Evolutionary conservation across 352 stramenopile species (phyloP), one percentile per base, ranked within the genome.

Genomic region (Pythium plurisporium): DNA sequence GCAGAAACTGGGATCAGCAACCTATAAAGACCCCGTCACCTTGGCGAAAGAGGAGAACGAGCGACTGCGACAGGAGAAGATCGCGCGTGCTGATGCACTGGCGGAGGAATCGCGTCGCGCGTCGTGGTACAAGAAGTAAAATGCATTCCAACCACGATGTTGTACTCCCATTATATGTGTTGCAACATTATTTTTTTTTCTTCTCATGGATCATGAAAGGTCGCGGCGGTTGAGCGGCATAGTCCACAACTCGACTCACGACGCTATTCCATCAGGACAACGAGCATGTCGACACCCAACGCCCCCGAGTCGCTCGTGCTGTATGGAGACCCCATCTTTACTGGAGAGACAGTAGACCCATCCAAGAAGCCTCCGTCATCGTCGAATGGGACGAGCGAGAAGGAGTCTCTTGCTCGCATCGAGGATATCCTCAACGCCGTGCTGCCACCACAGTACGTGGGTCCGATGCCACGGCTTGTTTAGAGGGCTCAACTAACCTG

Each of bases 271-370:
- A 14, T 20, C 38, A 26, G 3, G 5, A 20, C 14, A 53, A 27
- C 14, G 1, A 60, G 14, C 11, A 89, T 89, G 80, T 50, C 76
- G n/a, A 65, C 70, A 6, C 83, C 81, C 4, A 76, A 55, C 23
- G 85, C 81, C 40, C 90, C 90, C 33, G 83, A 96, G 69, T 96
- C 79, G 27, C 76, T 97, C 9, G 78, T 97, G 57, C 88, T 89
- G 43, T 96, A 91, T 67, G 80, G 89, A 20, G 82, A 91, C 30
- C 87, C 90, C 26, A 93, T 97, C 65, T 97, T 96, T 67, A 94
- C 85, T 10, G 90, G 88, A 9, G 82, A 96, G 59, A 80, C 72
- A 15, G 60, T 84, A 7, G 79, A 87, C 30, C 70, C 76, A 23
- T 58, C 62, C n/a, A 89, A 83, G 63, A 83, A 75, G 43, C 55